Conservation (phyloP, 1,284 basidiomycete species). For the Sanghuangporus weigelae region DNA sequence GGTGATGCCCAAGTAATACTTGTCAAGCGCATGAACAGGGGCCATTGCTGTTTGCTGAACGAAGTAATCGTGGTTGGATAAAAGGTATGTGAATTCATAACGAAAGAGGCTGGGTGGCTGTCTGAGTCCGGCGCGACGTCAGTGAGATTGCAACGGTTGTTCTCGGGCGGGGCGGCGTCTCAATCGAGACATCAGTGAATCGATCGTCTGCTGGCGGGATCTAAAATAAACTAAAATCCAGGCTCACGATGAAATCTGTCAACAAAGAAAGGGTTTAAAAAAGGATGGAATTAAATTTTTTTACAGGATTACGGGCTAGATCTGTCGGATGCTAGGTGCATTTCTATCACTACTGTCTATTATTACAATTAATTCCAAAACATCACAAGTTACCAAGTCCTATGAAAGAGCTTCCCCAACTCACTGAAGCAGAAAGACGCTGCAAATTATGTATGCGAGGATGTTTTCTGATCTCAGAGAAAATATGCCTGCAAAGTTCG, state of each 20-base stretch:
- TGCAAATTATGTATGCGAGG: neutral
- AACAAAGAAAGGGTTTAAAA: neutral
- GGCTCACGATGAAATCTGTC: neutral
- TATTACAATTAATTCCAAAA: neutral
- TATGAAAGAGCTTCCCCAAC: slow-evolving; percentile 3
- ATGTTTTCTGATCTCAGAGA: neutral
- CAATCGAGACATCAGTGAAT: neutral
- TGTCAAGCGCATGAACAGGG: slow-evolving; percentile 52
- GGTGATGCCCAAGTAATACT: slow-evolving; percentile 62
- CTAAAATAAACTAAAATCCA: neutral
- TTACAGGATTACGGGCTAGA: too few species aligned
- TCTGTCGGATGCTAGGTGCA: neutral
- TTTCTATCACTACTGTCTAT: neutral
- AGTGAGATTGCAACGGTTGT: neutral
- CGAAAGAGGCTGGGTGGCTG: neutral
- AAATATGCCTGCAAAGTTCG: slow-evolving; percentile 1
- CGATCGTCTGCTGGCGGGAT: neutral
- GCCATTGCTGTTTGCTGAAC: slow-evolving; percentile 27
- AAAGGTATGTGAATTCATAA: neutral
- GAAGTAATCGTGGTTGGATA: neutral
- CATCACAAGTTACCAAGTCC: neutral
- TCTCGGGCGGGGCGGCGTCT: neutral
- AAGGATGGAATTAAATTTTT: too few species aligned
- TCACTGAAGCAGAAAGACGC: slow-evolving; percentile 2
- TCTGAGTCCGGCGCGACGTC: neutral